These are phyloP conservation scores for Phoma herbarum DNA, from an alignment of 2,329 filamentous ascomycete species.

Conservation along the genomic window DNA sequence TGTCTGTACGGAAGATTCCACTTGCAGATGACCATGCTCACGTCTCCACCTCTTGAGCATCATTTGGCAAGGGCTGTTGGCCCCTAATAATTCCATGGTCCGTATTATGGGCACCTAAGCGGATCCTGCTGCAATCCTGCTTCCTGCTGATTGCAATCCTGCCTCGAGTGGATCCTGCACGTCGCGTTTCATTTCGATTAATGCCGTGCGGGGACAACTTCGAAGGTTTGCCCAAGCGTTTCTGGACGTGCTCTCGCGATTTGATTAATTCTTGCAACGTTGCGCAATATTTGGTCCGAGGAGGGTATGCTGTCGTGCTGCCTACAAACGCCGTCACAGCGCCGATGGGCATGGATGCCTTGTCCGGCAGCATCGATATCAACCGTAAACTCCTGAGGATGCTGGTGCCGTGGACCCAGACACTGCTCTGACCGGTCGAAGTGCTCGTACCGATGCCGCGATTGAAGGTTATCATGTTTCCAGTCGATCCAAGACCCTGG, in stretches of 20 bases:
- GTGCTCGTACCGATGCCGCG: constrained; percentile 6
- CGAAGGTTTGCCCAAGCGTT: constrained; percentile 14
- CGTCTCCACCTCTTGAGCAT: constrained; percentile 23
- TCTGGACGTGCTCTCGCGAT: constrained; percentile 7
- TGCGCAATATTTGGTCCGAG: constrained; percentile 6
- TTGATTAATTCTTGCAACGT: constrained; percentile 6
- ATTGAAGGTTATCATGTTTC: constrained; percentile 1
- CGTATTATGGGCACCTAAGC: constrained; percentile 20
- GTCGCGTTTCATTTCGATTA: constrained; percentile 24
- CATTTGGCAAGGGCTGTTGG: constrained; percentile 15
- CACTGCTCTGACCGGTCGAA: constrained; percentile 11
- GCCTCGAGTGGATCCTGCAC: constrained; percentile 16
- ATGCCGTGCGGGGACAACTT: constrained; percentile 19
- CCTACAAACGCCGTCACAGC: constrained; percentile 8
- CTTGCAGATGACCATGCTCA: constrained; percentile 19
- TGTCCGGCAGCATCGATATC: constrained; percentile 6
- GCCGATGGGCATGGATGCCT: constrained; percentile 11
- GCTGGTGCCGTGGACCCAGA: constrained; percentile 1
- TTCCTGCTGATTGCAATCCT: constrained; percentile 15
- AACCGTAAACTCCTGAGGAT: neutral
- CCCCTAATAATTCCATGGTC: constrained; percentile 12
- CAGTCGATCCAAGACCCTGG: constrained; percentile 11
- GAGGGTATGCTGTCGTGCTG: neutral
- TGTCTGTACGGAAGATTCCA: constrained; percentile 16
- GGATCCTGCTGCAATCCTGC: constrained; percentile 21